Conservation (phyloP, 371 early-diverging fungal species). For the Syncephalastrum sp. region DNA sequence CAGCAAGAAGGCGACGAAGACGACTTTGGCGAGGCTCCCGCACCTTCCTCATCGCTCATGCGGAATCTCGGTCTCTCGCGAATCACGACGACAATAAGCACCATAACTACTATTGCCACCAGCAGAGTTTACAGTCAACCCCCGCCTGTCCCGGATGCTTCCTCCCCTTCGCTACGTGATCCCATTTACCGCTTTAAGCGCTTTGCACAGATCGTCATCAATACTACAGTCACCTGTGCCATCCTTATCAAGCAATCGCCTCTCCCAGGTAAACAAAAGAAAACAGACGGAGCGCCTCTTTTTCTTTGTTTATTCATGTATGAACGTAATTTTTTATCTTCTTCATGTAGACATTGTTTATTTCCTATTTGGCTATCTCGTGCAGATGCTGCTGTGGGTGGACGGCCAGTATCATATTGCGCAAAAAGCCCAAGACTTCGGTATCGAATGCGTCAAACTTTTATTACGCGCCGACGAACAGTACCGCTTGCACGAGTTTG, state of each 20-base stretch:
- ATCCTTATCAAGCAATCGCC: conserved; percentile 27
- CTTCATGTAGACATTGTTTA: conserved; percentile 22
- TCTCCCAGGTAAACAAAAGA: conserved; percentile 17
- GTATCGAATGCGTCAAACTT: conserved; percentile 49
- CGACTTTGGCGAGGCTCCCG: conserved; percentile 6
- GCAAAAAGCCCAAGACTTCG: conserved; percentile 50
- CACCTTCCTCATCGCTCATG: conserved; percentile 7
- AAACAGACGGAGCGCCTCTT: background rate
- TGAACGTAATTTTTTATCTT: background rate
- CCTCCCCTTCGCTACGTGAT: conserved; percentile 5
- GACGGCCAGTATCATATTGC: conserved; percentile 52
- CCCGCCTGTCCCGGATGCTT: background rate
- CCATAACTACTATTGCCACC: conserved; percentile 15
- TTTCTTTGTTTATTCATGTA: conserved; percentile 2
- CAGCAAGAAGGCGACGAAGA: conserved; percentile 9
- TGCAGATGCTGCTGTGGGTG: conserved; percentile 46
- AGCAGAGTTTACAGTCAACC: conserved; percentile 10
- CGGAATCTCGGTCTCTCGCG: conserved; percentile 11
- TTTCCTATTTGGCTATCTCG: conserved; percentile 42
- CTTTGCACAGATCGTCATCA: conserved; percentile 24
- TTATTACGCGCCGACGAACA: conserved; percentile 56
- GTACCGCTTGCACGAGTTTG: conserved; percentile 61
- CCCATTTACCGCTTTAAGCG: conserved; percentile 19
- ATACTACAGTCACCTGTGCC: conserved; percentile 23
- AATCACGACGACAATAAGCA: conserved; percentile 10